Percentiles rank a stretch among this genome's conserved stretches.
phyloP scores from a whole-genome alignment of 2,329 filamentous ascomycete species.

The Penicillium sp. region DNA sequence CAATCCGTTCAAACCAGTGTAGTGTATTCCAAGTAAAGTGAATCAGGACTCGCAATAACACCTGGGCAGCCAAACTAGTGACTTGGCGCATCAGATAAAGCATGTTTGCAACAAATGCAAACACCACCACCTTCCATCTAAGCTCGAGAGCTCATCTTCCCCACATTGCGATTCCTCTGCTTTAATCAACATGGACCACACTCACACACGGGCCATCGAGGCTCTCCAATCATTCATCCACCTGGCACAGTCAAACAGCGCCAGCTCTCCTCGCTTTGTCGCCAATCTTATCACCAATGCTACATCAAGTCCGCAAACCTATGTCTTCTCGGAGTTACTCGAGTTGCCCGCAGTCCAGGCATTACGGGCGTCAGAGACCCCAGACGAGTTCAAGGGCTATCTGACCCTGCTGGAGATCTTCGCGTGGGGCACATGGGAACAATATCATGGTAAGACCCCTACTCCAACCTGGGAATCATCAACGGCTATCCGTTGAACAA shows the following conservation, averaged over 20 bases:
- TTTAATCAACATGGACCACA: slow-evolving; percentile 45
- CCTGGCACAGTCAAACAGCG: slow-evolving; percentile 77
- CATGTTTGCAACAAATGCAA: slow-evolving; percentile 26
- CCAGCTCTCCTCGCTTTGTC: slow-evolving; percentile 73
- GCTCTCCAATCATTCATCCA: slow-evolving; percentile 81
- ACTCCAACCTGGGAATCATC: not conserved
- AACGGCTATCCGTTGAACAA: not conserved
- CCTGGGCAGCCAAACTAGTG: not conserved
- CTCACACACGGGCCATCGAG: slow-evolving; percentile 57
- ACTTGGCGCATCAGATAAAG: slow-evolving; percentile 11
- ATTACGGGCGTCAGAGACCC: slow-evolving; percentile 56
- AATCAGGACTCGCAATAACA: not conserved
- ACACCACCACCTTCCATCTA: slow-evolving; percentile 11
- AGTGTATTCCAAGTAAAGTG: not conserved
- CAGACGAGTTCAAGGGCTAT: slow-evolving; percentile 64
- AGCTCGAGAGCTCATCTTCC: not conserved
- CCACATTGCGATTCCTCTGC: not conserved
- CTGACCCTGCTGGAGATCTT: slow-evolving; percentile 82
- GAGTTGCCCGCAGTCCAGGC: slow-evolving; percentile 76
- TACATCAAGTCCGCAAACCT: slow-evolving; percentile 86
- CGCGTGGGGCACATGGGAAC: slow-evolving; percentile 83
- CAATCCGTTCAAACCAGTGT: not conserved
- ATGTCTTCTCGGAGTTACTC: slow-evolving; percentile 92
- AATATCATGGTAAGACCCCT: slow-evolving; percentile 62
- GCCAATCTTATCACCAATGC: slow-evolving; percentile 85